phyloP scores from a whole-genome alignment of 2,329 filamentous ascomycete genomes.

The Aspergillus persii region DNA sequence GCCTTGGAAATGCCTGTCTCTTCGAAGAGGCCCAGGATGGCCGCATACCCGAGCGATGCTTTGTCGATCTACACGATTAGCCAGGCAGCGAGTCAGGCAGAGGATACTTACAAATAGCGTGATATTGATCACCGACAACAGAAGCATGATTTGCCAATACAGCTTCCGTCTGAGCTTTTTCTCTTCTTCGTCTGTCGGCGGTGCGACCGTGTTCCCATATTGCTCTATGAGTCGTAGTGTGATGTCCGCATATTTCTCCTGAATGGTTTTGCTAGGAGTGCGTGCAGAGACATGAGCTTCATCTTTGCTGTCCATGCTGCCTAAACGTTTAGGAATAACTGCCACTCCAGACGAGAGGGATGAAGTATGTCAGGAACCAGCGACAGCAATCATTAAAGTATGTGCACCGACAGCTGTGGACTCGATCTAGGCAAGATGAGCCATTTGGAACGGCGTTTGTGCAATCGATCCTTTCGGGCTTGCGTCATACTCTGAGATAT shows the following conservation, averaged over 20 bases:
- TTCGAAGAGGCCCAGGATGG: background rate
- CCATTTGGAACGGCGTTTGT: background rate
- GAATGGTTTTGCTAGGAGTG: background rate
- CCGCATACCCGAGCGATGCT: background rate
- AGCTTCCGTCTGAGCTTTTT: background rate
- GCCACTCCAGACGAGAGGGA: no score
- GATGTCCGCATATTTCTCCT: background rate
- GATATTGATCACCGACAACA: background rate
- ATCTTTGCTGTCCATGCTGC: background rate
- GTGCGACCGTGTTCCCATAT: background rate
- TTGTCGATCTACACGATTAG: background rate
- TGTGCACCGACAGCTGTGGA: background rate
- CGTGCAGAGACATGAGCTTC: background rate
- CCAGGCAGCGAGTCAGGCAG: no score
- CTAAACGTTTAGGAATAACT: no score
- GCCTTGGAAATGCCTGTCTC: background rate
- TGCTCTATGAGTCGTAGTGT: background rate
- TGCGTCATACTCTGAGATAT: no score
- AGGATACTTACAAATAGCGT: background rate
- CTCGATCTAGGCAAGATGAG: background rate
- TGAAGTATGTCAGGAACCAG: background rate
- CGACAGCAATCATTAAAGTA: background rate
- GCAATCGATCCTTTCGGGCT: background rate
- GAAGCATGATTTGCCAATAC: background rate
- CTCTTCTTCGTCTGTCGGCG: background rate